Evolutionary conservation across 345 rosid species (phyloP), one percentile per base, ranked within the genome.

Genomic region (Salix brachista): DNA sequence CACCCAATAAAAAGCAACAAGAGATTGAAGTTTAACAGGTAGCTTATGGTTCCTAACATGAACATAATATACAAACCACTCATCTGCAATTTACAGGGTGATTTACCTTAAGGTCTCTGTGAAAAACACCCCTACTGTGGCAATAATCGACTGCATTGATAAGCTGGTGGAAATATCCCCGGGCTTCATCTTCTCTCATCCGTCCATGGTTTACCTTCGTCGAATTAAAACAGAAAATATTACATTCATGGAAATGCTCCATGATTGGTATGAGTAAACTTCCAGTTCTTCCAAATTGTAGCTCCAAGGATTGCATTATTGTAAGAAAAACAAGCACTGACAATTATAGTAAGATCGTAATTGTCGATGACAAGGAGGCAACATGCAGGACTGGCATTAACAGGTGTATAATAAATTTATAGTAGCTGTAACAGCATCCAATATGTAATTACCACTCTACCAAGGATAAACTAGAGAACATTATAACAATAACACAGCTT

Each of bases 71-170:
- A 10, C 13, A 58, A 34, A 69, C 36, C 17, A 21, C 41, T 32
- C 9, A 75, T 64, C n/a, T 36, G 36, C 64, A 19, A 66, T 37
- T 65, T 39, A 44, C 9, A 66, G 74, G 8, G 19, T 68, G 26
- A 54, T 42, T 56, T 79, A 95, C 99, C 97, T 96, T 96, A 37
- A 96, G 92, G 79, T 96, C 98, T 86, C 99, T 90, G 75, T 96
- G 99, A 84, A 87, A 96, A 65, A 96, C 99, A 76, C 98, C 99
- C 86, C 99, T 87, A 76, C 98, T 96, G 82, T 96, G 99, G 81
- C 99, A 96, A 76, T 92, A 96, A 81, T 96, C 99, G 70, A 96
- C 94, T 44, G 90, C 91, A 85, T 96, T 89, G 65, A 96, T 87
- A 80, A 96, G 99, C 85, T 96, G 98, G 87, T 96, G 99, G 73